Evolutionary conservation across 2,329 filamentous ascomycete genomes (phyloP).

Genomic region (Penicillium paneum): DNA sequence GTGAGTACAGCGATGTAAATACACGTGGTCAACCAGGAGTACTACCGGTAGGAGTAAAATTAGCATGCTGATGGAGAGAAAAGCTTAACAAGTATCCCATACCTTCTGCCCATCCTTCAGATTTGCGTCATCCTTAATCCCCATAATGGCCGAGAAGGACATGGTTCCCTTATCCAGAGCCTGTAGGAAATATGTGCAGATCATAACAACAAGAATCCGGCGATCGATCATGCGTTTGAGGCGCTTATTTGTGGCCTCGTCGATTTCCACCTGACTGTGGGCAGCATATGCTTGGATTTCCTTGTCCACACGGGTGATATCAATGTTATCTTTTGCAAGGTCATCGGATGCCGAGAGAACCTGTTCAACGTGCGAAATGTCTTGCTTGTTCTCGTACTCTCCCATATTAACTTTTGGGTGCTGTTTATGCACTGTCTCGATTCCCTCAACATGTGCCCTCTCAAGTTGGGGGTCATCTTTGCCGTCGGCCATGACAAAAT

Average conservation of each 20-base stretch:
- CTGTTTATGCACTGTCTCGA: not conserved
- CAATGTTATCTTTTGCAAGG: constrained; percentile 51
- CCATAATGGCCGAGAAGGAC: constrained; percentile 45
- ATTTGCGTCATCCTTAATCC: constrained; percentile 46
- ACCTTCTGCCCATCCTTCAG: constrained; percentile 40
- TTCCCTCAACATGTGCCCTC: not conserved
- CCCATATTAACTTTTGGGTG: constrained; percentile 11
- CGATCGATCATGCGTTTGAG: constrained; percentile 65
- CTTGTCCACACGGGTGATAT: constrained; percentile 62
- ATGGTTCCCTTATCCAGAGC: constrained; percentile 43
- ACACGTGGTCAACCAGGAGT: constrained; percentile 69
- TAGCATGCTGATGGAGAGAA: not conserved
- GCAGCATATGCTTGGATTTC: constrained; percentile 69
- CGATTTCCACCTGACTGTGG: constrained; percentile 55
- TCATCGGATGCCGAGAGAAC: constrained; percentile 46
- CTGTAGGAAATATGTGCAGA: constrained; percentile 70
- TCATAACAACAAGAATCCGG: constrained; percentile 67
- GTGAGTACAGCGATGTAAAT: constrained; percentile 70
- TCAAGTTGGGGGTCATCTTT: constrained; percentile 8
- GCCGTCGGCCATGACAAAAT: constrained; percentile 7
- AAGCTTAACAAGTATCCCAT: not conserved
- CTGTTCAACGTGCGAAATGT: constrained; percentile 49
- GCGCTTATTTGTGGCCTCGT: constrained; percentile 57
- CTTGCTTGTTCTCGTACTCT: constrained; percentile 23
- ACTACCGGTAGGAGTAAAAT: constrained; percentile 43